Evolutionary conservation across 1,284 basidiomycete genomes (phyloP).

Genomic region (Cutaneotrichosporon mucoides): DNA sequence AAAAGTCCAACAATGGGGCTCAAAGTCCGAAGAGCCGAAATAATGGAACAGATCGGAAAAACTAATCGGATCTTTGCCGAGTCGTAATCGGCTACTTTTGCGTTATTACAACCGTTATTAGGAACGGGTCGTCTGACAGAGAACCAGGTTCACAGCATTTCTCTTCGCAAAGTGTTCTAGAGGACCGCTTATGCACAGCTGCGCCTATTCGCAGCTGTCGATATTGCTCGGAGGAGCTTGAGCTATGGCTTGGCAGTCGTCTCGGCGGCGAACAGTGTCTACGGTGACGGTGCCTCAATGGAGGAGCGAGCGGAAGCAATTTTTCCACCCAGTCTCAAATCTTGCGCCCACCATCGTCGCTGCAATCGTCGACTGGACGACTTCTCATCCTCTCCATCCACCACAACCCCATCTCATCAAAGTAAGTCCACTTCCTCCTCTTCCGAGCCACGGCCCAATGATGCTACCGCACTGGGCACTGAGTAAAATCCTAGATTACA

Average conservation of each 20-base stretch:
- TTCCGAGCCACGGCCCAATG: conserved; percentile 19
- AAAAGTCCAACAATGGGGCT: not conserved
- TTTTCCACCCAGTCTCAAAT: no score
- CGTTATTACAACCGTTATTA: no score
- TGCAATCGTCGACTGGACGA: no score
- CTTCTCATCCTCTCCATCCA: not conserved
- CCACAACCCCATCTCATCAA: not conserved
- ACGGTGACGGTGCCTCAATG: no score
- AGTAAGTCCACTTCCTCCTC: not conserved
- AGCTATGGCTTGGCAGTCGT: conserved; percentile 84
- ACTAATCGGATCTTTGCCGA: not conserved
- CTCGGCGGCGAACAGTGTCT: conserved; percentile 72
- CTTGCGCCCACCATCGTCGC: no score
- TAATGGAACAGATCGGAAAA: not conserved
- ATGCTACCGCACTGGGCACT: conserved; percentile 51
- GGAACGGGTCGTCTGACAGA: no score
- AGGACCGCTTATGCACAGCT: no score
- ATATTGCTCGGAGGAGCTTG: no score
- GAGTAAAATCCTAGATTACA: conserved; percentile 43
- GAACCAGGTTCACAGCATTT: no score
- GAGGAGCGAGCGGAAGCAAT: no score
- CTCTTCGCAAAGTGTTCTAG: no score
- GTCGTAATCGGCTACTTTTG: not conserved
- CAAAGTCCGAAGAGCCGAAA: conserved; percentile 7
- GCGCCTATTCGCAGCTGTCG: no score